Percentiles rank a stretch among this genome's conserved stretches.
Conservation (phyloP, 345 rosid genomes). For the Anastatica hierochuntica region DNA sequence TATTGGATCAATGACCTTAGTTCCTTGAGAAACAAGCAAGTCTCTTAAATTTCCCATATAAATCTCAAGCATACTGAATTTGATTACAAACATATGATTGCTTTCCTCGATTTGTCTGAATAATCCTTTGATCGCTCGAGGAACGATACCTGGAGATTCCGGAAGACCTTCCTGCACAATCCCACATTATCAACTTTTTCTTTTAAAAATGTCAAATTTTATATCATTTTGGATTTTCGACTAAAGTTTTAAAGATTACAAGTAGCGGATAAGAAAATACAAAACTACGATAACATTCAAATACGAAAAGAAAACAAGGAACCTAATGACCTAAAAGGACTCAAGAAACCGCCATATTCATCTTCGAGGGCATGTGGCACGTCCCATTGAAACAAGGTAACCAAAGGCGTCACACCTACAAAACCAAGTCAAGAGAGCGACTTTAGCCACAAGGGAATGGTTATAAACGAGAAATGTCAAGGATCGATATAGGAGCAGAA, state of each 20-base stretch:
- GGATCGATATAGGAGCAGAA: not conserved
- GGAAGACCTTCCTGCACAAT: constrained; percentile 63
- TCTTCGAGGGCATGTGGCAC: constrained; percentile 28
- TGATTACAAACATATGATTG: constrained; percentile 41
- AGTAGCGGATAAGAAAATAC: too few species aligned
- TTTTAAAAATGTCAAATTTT: too few species aligned
- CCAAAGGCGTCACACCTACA: constrained; percentile 26
- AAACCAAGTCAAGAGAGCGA: not conserved
- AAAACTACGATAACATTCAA: not conserved
- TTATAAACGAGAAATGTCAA: too few species aligned
- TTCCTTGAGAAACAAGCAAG: constrained; percentile 49
- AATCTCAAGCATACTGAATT: constrained; percentile 80
- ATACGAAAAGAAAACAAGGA: too few species aligned
- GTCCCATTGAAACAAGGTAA: constrained; percentile 31
- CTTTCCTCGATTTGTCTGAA: constrained; percentile 48
- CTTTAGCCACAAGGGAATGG: too few species aligned
- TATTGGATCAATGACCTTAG: constrained; percentile 35
- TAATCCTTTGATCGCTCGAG: constrained; percentile 45
- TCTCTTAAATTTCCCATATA: constrained; percentile 77
- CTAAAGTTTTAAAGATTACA: too few species aligned
- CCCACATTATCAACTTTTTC: too few species aligned
- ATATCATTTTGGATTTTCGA: too few species aligned
- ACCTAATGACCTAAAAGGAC: too few species aligned
- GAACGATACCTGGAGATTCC: constrained; percentile 56
- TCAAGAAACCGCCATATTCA: constrained; percentile 28